Percentiles rank a stretch among this genome's conserved stretches.
These are phyloP conservation scores for Rosa multiflora DNA, from an alignment of 306 rosid species.

Conservation along the genomic window DNA sequence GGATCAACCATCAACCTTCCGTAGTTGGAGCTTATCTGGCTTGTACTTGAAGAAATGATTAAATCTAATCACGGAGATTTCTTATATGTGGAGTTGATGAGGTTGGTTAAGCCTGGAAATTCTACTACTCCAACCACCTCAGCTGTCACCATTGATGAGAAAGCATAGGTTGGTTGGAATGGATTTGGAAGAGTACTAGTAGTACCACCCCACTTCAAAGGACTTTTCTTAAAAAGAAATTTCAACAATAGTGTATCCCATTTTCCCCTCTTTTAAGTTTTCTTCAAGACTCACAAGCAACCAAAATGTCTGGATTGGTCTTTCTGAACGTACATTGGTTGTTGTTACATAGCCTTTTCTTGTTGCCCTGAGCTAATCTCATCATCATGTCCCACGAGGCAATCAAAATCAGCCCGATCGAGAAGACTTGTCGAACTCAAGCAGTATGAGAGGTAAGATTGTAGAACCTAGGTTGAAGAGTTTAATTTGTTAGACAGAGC, in stretches of 20 bases:
- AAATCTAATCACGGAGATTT: neutral
- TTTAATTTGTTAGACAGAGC: neutral
- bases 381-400: neutral
- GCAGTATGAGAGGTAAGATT: neutral
- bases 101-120: neutral
- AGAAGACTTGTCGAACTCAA: neutral
- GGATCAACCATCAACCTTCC: neutral
- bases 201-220: neutral
- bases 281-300: neutral
- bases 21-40: neutral
- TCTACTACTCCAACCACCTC: neutral
- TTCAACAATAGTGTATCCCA: neutral
- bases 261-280: neutral
- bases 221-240: neutral
- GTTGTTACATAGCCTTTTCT: neutral
- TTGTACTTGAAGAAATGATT: neutral
- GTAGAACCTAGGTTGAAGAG: neutral
- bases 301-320: neutral
- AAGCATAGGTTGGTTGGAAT: neutral
- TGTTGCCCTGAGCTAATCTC: neutral
- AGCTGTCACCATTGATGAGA: conserved; percentile 6
- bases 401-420: neutral
- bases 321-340: neutral
- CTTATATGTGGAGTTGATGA: neutral
- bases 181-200: neutral